Evolutionary conservation across 129 eudicot genomes (phyloP).

Genomic region (Kitagawia praeruptora): DNA sequence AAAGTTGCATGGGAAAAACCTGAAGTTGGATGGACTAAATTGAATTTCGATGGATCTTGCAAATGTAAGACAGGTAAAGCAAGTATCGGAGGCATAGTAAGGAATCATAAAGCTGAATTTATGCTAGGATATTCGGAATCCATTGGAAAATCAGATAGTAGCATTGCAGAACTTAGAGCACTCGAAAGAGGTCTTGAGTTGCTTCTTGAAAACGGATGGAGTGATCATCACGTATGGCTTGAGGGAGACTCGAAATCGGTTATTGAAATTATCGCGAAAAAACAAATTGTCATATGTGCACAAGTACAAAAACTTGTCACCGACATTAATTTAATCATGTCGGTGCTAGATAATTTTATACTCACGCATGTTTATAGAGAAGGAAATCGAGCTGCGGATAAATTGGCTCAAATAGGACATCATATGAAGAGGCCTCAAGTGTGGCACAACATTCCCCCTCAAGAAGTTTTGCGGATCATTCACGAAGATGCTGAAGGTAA

Average conservation of each 20-base stretch:
- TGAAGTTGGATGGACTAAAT: conserved; percentile 62
- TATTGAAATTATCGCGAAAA: conserved; percentile 42
- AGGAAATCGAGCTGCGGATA: conserved; percentile 84
- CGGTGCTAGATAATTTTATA: conserved; percentile 38
- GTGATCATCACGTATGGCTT: conserved; percentile 41
- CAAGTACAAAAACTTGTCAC: conserved; percentile 37
- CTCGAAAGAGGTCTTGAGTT: conserved; percentile 78
- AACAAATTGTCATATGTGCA: conserved; percentile 29
- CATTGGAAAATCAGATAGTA: conserved; percentile 50
- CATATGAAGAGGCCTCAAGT: conserved; percentile 48
- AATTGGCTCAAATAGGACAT: conserved; percentile 76
- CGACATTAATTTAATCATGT: conserved; percentile 41
- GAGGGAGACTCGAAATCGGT: conserved; percentile 81
- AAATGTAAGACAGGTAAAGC: conserved; percentile 59
- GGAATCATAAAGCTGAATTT: conserved; percentile 68
- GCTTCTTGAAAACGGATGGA: conserved; percentile 68
- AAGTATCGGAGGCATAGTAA: conserved; percentile 80
- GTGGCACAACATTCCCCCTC: conserved; percentile 53
- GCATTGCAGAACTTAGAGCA: conserved; percentile 63
- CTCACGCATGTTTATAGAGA: conserved; percentile 67
- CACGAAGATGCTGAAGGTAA: conserved; percentile 76
- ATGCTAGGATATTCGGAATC: conserved; percentile 80
- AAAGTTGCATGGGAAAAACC: conserved; percentile 70
- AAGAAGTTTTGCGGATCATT: conserved; percentile 47
- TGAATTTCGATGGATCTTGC: conserved; percentile 87